phyloP scores from a whole-genome alignment of 306 rosid genomes.

The Fragaria iinumae region DNA sequence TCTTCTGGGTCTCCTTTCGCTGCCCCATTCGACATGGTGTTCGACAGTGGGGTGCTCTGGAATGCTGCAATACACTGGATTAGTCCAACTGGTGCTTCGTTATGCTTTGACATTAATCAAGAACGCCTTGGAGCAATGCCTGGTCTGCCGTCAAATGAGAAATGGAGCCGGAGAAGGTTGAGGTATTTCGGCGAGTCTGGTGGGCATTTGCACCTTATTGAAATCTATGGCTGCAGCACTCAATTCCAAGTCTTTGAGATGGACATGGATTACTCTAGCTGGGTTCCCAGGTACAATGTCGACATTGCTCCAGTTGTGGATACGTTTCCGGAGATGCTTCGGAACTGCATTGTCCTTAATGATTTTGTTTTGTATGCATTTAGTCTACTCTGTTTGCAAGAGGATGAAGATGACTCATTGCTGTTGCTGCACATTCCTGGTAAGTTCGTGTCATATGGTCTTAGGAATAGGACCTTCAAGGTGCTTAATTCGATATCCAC shows the following conservation, averaged over 20 bases:
- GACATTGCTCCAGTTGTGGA: conserved; percentile 8
- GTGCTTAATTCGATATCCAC: background rate
- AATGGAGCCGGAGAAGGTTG: conserved; percentile 1
- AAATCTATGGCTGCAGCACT: conserved; percentile 11
- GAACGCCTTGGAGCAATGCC: conserved; percentile 17
- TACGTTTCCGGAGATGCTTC: conserved; percentile 19
- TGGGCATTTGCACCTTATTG: conserved; percentile 32
- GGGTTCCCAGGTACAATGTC: conserved; percentile 36
- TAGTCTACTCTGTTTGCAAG: conserved; percentile 15
- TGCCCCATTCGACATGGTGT: background rate
- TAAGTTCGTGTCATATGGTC: conserved; percentile 19
- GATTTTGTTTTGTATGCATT: background rate
- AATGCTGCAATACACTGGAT: conserved; percentile 36
- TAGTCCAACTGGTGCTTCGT: background rate
- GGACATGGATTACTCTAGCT: conserved; percentile 26
- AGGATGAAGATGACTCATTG: conserved; percentile 16
- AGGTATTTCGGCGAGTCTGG: conserved; percentile 30
- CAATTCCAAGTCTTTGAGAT: conserved; percentile 31
- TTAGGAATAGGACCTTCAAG: conserved; percentile 12
- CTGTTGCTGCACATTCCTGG: conserved; percentile 29
- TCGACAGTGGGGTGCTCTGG: conserved; percentile 30
- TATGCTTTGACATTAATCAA: conserved; percentile 20
- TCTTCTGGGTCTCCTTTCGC: conserved; percentile 1
- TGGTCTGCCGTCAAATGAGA: conserved; percentile 18
- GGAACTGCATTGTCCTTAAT: background rate